These are phyloP conservation scores for Teratosphaeriaceae sp. DNA, from an alignment of 2,329 filamentous ascomycete species.

Conservation along the genomic window DNA sequence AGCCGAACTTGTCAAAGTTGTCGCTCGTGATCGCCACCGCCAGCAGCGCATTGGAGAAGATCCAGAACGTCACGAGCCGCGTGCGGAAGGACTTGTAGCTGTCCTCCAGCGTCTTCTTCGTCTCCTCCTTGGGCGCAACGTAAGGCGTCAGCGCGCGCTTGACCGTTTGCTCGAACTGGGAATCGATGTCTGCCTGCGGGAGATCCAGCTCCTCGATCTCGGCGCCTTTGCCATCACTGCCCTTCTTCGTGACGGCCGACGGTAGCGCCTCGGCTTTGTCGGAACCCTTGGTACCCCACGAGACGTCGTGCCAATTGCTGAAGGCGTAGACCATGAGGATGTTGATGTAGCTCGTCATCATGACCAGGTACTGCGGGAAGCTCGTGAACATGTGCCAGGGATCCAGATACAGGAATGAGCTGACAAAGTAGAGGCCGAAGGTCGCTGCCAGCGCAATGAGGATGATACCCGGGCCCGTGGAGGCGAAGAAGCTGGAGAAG, in stretches of 20 bases:
- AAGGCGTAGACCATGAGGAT: slow-evolving; percentile 99
- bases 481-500: slow-evolving; percentile 74
- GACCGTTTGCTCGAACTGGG: slow-evolving; percentile 91
- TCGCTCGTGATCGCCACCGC: slow-evolving; percentile 86
- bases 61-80: slow-evolving; percentile 86
- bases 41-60: slow-evolving; percentile 86
- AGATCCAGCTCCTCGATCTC: slow-evolving; percentile 96
- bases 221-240: slow-evolving; percentile 74
- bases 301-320: slow-evolving; percentile 99
- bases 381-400: slow-evolving; percentile 99
- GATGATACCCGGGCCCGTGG: slow-evolving; percentile 78
- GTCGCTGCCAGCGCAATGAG: slow-evolving; percentile 88
- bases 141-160: slow-evolving; percentile 86
- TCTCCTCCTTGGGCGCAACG: slow-evolving; percentile 66
- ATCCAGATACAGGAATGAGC: slow-evolving; percentile 95
- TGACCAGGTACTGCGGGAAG: slow-evolving; percentile 83
- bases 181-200: slow-evolving; percentile 96
- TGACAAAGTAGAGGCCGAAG: slow-evolving; percentile 93
- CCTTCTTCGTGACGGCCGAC: slow-evolving; percentile 80
- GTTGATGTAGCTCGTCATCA: slow-evolving; percentile 98
- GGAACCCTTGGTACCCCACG: slow-evolving; percentile 98
- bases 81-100: slow-evolving; percentile 99
- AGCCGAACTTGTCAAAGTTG: slow-evolving; percentile 74
- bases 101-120: slow-evolving; percentile 87
- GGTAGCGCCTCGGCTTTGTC: slow-evolving; percentile 92